Base-by-base conservation (phyloP, 2,329 filamentous ascomycete species). In the Aspergillus costaricaensis region DNA sequence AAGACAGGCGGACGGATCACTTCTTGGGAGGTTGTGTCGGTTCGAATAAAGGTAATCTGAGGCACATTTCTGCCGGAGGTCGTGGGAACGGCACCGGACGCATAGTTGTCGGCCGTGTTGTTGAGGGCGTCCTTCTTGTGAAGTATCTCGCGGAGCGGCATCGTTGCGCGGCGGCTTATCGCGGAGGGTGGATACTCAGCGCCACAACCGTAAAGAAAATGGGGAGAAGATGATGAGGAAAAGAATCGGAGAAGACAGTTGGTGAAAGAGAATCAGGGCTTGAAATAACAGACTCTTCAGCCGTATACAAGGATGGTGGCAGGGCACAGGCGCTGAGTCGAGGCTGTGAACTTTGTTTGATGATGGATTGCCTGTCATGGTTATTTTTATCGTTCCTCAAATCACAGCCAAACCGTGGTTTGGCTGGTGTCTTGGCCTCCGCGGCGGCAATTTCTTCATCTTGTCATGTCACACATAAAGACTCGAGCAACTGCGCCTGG, bases 21-120 rank as follows among this genome's bases (percentile, higher is more conserved):
- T 75, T 97, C 92, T 73, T 92, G 85, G 1, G 88, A 87, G 65
- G 87, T 79, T 1, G 93, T 96, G 72, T 96, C 94, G 65, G 91
- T 89, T 63, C 92, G 89, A 71, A 95, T 84, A 79, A 97, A 92
- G 64, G 84, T 91, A 79, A 97, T 92, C 67, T 91, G 87, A 59
- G 89, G 88, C 1, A 81, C 65, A 73, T 66, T 83, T 15, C 38
- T 59, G 43, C 60, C 60, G 21, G 64, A 66, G 14, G 55, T 43
- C 12, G 66, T 64, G 7, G 59, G 74, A 64, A 84, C 82, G 65
- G 19, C 38, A n/a, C 81, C 81, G 49, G 65, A 14, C 17, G 50
- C 81, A 85, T 85, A 61, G 49, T 70, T 65, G 50, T 48, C 60
- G 58, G 60, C 62, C 58, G 60, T 64, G 59, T 59, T 74, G 61